Base-by-base conservation (phyloP, 2,329 filamentous ascomycete genomes). In the Fusarium nematophilum region DNA sequence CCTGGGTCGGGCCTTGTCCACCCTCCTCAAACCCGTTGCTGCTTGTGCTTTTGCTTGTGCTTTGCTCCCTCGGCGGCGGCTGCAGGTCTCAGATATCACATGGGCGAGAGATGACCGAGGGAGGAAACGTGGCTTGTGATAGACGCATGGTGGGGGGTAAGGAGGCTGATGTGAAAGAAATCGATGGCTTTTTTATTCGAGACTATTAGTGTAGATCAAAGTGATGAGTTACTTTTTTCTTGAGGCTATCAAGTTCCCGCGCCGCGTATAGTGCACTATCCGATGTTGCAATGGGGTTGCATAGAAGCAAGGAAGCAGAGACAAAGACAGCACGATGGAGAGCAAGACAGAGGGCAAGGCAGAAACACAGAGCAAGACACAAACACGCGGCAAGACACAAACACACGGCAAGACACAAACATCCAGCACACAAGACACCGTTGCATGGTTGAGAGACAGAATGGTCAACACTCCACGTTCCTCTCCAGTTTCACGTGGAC, bases 81-180 rank as follows among this genome's bases (percentile, higher is more conserved):
- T 68, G 61, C 66, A 67, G 62, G 60, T 69, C 52, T 69, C 59
- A 60, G 64, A 69, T 65, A 64, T 67, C 64, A 69, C 64, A 69
- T 66, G 62, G 63, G 25, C 26, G 48, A 33, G 53, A 55, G 40
- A 25, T 37, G 38, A 38, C 43, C 30, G 26, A 53, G 42, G 53
- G 48, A 43, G 64, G n/a, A 29, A 34, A 50, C 31, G 31, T 42
- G 30, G 52, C 38, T 21, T 33, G 27, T 33, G 44, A 30, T 15
- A 26, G 39, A 30, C 26, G 25, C 27, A 10, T 25, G 23, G 15
- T 14, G 40, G 44, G 25, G 57, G 59, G n/a, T n/a, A n/a, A 47
- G 59, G 52, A 42, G 29, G 31, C 25, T 46, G n/a, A n/a, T n/a
- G n/a, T n/a, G n/a, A n/a, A 48, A 39, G 55, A 14, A 43, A 43